Evolutionary conservation across 1,284 basidiomycete genomes (phyloP).

Genomic region (Cryptococcus sp.): DNA sequence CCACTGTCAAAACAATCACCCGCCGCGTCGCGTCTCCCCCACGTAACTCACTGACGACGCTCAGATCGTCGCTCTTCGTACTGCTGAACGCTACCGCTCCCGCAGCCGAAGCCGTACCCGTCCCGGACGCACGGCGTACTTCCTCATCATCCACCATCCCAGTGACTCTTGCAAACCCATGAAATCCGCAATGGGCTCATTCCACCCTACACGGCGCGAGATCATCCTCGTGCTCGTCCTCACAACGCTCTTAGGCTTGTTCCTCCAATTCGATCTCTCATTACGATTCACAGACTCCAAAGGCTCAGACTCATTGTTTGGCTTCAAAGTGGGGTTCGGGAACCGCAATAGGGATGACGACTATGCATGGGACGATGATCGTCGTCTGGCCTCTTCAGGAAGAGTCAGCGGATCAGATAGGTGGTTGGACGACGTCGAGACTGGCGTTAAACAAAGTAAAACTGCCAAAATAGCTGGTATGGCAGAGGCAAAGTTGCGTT

Average conservation of each 20-base stretch:
- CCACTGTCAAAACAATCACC: no score
- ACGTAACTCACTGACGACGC: no score
- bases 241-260: slow-evolving; percentile 42
- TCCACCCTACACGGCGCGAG: slow-evolving; percentile 48
- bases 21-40: no score
- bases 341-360: slow-evolving; percentile 16
- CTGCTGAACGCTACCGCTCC: no score
- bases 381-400: slow-evolving; percentile 7
- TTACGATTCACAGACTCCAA: slow-evolving; percentile 35
- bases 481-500: slow-evolving; percentile 43
- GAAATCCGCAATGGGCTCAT: slow-evolving; percentile 22
- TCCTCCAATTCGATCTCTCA: slow-evolving; percentile 50
- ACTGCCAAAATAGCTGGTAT: slow-evolving; percentile 30
- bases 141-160: background rate
- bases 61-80: no score
- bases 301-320: slow-evolving; percentile 34
- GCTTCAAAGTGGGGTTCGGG: slow-evolving; percentile 39
- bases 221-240: slow-evolving; percentile 45
- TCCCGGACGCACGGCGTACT: background rate
- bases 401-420: slow-evolving; percentile 2
- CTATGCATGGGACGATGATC: slow-evolving; percentile 19
- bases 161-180: background rate
- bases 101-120: no score
- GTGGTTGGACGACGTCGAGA: slow-evolving; percentile 32
- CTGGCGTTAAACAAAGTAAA: slow-evolving; percentile 21